Evolutionary conservation across 495 filamentous ascomycete species (phyloP).

Genomic region (Neurospora sp.): DNA sequence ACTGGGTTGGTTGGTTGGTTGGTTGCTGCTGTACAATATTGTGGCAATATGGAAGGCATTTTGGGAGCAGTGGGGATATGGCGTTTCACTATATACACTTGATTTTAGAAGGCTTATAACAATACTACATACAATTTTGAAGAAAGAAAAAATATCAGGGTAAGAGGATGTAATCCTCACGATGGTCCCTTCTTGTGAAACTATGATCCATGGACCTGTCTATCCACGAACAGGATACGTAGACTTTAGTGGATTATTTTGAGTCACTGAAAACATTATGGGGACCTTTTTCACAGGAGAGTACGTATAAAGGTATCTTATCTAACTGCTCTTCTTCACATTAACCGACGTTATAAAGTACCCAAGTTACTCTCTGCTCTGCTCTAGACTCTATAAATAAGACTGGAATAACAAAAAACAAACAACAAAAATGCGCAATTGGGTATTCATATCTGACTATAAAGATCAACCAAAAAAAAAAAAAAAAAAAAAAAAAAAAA

Average conservation of each 20-base stretch:
- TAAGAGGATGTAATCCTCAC: too few relatives aligned
- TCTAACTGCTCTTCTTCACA: not conserved
- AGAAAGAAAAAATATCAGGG: too few relatives aligned
- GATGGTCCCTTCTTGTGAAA: too few relatives aligned
- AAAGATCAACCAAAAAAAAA: slow-evolving; percentile 1
- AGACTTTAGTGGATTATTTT: too few relatives aligned
- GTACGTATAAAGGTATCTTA: not conserved
- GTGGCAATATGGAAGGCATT: not conserved
- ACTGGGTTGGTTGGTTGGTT: not conserved
- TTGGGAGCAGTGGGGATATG: not conserved
- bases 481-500: not conserved
- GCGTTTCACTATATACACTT: not conserved
- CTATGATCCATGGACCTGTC: too few relatives aligned
- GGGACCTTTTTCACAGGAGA: too few relatives aligned
- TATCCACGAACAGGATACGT: too few relatives aligned
- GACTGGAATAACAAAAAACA: not conserved
- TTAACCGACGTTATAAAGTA: not conserved
- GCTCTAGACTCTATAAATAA: slow-evolving; percentile 1
- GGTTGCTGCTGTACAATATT: not conserved
- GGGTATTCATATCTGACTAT: slow-evolving; percentile 10
- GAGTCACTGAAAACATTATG: too few relatives aligned
- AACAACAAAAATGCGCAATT: not conserved
- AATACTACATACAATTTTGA: not conserved
- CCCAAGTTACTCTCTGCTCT: not conserved
- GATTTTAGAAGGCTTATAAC: not conserved